Conservation (phyloP, 2,329 filamentous ascomycete species). For the Stagonosporopsis vannaccii region DNA sequence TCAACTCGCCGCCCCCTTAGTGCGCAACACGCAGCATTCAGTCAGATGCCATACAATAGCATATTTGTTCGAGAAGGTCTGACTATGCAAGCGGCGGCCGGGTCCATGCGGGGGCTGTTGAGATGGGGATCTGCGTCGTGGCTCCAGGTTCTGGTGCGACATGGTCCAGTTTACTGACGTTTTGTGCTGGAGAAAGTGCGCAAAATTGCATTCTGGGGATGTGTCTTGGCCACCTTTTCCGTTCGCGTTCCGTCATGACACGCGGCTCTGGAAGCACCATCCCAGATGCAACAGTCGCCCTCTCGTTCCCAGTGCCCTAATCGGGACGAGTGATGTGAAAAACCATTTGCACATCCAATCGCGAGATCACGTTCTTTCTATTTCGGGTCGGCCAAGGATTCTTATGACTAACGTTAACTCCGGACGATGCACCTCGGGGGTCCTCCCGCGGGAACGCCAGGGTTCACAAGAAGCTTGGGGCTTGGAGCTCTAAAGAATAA, state of each 20-base stretch:
- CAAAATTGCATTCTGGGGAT: constrained; percentile 3
- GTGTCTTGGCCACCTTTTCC: constrained; percentile 14
- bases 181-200: not conserved
- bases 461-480: constrained; percentile 2
- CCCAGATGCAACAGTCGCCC: constrained; percentile 2
- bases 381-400: constrained; percentile 9
- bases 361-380: constrained; percentile 10
- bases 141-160: constrained; percentile 11
- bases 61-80: not conserved
- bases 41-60: not conserved
- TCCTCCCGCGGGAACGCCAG: constrained; percentile 1
- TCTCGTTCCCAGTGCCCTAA: constrained; percentile 12
- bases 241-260: constrained; percentile 12
- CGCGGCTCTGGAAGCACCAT: constrained; percentile 6
- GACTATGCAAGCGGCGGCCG: not conserved
- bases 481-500: constrained; percentile 1
- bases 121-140: constrained; percentile 10
- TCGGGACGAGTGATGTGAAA: constrained; percentile 3
- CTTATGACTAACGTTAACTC: constrained; percentile 16
- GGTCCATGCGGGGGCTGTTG: not conserved
- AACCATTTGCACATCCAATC: not conserved
- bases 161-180: constrained; percentile 17
- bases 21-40: not conserved
- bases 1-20: not conserved
- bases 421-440: not conserved